These are phyloP conservation scores for Pleurotus djamor DNA, from an alignment of 768 basidiomycete genomes.

Conservation along the genomic window DNA sequence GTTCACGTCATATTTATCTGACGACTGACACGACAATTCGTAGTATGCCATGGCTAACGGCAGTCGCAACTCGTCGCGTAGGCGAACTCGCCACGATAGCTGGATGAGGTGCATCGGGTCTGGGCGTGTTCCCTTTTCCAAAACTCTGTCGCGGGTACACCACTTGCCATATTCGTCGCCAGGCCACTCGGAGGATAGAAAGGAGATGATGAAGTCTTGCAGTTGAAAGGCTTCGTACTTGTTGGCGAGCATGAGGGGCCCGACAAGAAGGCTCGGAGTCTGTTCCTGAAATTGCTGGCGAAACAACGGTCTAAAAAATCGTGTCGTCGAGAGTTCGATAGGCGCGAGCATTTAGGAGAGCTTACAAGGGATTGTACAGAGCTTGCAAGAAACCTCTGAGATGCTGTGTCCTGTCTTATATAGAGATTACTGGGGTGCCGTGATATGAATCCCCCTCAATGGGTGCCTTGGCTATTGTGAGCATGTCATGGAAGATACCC, in stretches of 20 bases:
- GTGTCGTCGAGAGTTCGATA: not conserved
- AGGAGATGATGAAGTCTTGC: not conserved
- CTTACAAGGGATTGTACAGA: slow-evolving; percentile 7
- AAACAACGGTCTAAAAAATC: not conserved
- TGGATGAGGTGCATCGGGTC: not conserved
- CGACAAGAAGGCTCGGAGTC: not conserved
- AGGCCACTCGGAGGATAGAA: not conserved
- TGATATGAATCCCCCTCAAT: slow-evolving; percentile 4
- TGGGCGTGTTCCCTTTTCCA: slow-evolving; percentile 5
- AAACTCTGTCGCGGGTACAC: not conserved
- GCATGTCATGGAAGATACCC: slow-evolving; percentile 9
- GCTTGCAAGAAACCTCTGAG: slow-evolving; percentile 9
- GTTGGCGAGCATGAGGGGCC: slow-evolving; percentile 6
- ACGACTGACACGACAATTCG: not conserved
- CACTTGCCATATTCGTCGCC: not conserved
- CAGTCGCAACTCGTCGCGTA: not conserved
- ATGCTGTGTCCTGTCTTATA: slow-evolving; percentile 9
- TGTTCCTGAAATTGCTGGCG: not conserved
- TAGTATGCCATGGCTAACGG: not conserved
- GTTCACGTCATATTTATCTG: not conserved
- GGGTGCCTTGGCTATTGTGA: slow-evolving; percentile 2
- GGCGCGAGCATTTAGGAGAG: not conserved
- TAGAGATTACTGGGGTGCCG: not conserved
- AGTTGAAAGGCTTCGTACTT: slow-evolving; percentile 6
- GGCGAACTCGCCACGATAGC: not conserved